Base-by-base conservation (phyloP, 1,284 basidiomycete genomes). In the Ustilago tritici region DNA sequence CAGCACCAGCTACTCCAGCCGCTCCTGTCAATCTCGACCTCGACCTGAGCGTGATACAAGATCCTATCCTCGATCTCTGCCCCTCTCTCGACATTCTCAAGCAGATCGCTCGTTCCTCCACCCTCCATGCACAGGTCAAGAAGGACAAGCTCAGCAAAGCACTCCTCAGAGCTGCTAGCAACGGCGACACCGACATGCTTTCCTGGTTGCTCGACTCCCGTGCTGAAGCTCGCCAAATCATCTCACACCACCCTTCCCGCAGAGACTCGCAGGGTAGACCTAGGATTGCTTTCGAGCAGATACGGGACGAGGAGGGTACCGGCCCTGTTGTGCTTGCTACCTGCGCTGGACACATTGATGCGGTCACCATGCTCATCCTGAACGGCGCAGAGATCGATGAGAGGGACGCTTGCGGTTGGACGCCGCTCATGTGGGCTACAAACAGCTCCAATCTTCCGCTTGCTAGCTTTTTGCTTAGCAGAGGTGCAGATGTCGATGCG, bases 361-460 rank as follows among this genome's bases (percentile, higher is more conserved):
- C 65, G 10, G 82, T 83, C 59, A 70, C 74, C 36, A 73, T 80
- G 52, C 79, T 84, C 15, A 56, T 82, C 32, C 46, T 69, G 43
- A 63, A 69, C 47, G 82, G 82, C 28, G 81, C 80, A 28, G 69
- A 79, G 31, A 61, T 84, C 40, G 74, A 84, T 35, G 82, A 84
- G 46, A 58, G 80, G 10, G 82, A 84, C 49, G 65, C 75, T 12
- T 70, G 79, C 67, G 95, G 95, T 47, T 98, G 95, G 95, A 95
- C 94, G 3, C 92, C 95, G 1, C 88, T 99, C n/a, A 96, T 98
- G 85, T 93, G 96, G 88, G 95, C 95, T 11, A 93, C 92, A 15
- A 88, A 98, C 64, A 88, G 94, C 54, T 92, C 94, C 14, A 94
- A 96, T 40, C 92, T 95, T 7, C 95, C 95, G 1, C 89, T 98